phyloP scores from a whole-genome alignment of 2,329 filamentous ascomycete genomes.

The Eutypella sp. region DNA sequence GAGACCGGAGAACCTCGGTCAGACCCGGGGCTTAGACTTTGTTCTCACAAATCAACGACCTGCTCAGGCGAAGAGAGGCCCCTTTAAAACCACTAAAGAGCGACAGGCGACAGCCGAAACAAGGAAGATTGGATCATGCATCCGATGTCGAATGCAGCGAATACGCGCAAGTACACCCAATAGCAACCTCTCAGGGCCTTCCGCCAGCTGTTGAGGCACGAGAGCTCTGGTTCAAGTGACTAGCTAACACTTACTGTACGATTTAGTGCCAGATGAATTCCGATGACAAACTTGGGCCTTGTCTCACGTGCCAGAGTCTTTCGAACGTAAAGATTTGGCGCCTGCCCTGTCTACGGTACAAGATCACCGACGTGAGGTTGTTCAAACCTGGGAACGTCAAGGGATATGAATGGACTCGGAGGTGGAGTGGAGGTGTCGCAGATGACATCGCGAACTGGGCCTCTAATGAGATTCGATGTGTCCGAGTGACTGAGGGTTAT shows the following conservation, averaged over 20 bases:
- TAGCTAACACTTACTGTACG: constrained; percentile 8
- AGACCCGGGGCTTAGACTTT: constrained; percentile 26
- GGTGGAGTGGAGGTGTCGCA: constrained; percentile 51
- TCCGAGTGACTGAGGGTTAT: constrained; percentile 51
- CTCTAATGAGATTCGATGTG: constrained; percentile 42
- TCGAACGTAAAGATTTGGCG: constrained; percentile 45
- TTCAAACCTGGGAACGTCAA: constrained; percentile 56
- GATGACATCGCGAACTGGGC: constrained; percentile 55
- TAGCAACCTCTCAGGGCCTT: background rate
- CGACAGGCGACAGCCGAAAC: constrained; percentile 53
- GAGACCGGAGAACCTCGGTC: constrained; percentile 10
- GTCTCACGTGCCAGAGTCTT: constrained; percentile 50
- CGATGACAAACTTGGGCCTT: constrained; percentile 41
- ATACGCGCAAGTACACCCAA: constrained; percentile 46
- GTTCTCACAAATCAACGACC: constrained; percentile 31
- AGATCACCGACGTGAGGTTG: constrained; percentile 53
- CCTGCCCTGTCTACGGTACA: constrained; percentile 55
- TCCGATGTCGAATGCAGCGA: constrained; percentile 57
- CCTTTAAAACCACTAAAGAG: constrained; percentile 48
- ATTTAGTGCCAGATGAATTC: constrained; percentile 48
- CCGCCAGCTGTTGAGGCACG: constrained; percentile 1
- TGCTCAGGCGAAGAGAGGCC: constrained; percentile 40
- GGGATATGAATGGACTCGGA: constrained; percentile 53
- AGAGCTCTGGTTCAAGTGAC: too few relatives aligned
- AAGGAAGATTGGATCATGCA: constrained; percentile 53